Base-by-base conservation (phyloP, 768 basidiomycete genomes). In the Guyanaporus albipodus region DNA sequence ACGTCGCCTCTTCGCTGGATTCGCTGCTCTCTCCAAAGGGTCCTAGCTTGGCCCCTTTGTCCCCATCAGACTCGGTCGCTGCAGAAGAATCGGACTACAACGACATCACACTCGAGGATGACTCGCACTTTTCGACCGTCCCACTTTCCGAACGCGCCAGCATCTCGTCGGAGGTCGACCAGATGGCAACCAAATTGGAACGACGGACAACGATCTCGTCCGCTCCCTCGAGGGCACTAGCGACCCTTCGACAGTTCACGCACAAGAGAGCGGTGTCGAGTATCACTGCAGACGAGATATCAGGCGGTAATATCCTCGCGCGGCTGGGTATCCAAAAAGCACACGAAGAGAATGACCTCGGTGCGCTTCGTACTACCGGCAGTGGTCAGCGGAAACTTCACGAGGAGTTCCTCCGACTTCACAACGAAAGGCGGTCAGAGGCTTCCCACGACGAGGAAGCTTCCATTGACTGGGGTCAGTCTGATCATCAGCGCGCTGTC, bases 401-500 rank as follows among this genome's bases (percentile, higher is more conserved):
- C 54, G 83, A 87, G 58, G 87, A 87, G 52, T 90, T 91, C 54
- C 73, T 77, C 41, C 77, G 82, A 29, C 71, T 82, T 33, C 86
- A 85, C 37, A 76, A 72, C 41, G 75, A 83, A 57, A 73, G 71
- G 31, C 72, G 75, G 52, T 63, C 68, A 17, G 58, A 71, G 67
- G 22, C 66, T 71, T 26, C 62, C 59, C 54, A 60, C 57, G 58
- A 55, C 19, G 68, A 64, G n/a, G 73, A 73, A 42, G 70, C 61
- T 28, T 62, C 66, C 40, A 85, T 90, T 56, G 87, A 91, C 58
- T 91, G 88, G 90, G 83, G 89, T 89, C 76, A 70, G 53, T 52
- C 29, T 27, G 6, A 18, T 32, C 28, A 24, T 33, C 17, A 7
- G 22, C 24, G 29, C 19, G 12, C 19, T 35, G 19, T 18, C 6